Conservation (phyloP, 2,329 filamentous ascomycete species). For the Fusarium pseudoanthophilum region DNA sequence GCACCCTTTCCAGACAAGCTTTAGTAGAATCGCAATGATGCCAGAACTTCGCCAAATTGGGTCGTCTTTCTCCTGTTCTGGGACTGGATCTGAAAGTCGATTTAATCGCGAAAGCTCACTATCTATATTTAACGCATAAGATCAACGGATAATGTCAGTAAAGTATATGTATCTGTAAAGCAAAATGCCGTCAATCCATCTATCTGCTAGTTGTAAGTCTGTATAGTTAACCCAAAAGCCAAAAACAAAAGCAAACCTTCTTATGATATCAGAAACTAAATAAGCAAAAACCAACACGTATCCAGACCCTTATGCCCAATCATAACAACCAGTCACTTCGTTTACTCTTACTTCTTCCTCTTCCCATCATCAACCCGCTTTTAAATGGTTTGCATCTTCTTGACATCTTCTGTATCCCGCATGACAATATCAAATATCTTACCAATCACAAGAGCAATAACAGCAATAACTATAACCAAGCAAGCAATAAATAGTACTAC, state of each 20-base stretch:
- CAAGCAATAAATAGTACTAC: neutral
- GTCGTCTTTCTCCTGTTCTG: too few relatives aligned
- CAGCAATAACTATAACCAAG: neutral
- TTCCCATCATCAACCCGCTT: neutral
- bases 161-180: neutral
- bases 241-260: neutral
- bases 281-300: neutral
- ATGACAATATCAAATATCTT: neutral
- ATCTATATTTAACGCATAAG: neutral
- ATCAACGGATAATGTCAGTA: neutral
- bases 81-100: too few relatives aligned
- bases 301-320: rapidly evolving
- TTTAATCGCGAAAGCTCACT: too few relatives aligned
- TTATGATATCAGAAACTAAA: too few relatives aligned
- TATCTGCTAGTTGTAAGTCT: neutral
- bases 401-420: neutral
- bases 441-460: neutral
- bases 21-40: too few relatives aligned
- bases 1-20: too few relatives aligned
- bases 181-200: neutral
- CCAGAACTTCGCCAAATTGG: too few relatives aligned
- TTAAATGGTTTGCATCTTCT: neutral
- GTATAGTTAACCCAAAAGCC: too few relatives aligned
- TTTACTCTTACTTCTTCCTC: neutral
- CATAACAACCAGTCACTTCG: neutral